A percentile compares a stretch with the other conserved stretches of the same genome.
phyloP scores from a whole-genome alignment of 176 grass and related monocot species.

The Dactylis glomerata region DNA sequence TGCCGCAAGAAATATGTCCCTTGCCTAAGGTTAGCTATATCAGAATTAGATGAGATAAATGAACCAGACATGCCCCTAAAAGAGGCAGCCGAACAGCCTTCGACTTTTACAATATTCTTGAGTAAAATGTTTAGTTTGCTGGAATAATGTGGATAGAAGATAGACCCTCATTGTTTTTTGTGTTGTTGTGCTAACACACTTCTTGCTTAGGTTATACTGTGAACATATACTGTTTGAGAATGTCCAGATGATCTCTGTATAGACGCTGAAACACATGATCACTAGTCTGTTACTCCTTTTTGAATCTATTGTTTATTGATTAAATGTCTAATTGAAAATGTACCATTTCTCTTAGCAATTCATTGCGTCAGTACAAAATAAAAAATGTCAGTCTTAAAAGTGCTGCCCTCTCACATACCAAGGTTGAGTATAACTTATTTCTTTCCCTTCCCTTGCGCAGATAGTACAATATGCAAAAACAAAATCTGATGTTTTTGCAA shows the following conservation, averaged over 20 bases:
- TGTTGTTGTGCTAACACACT: neutral
- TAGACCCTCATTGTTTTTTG: neutral
- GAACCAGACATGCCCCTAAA: neutral
- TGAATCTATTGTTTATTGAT: neutral
- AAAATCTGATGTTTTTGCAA: conserved; percentile 90
- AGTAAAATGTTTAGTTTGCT: neutral
- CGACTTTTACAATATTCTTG: neutral
- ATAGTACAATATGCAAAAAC: conserved; percentile 89
- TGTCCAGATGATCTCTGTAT: conserved; percentile 5
- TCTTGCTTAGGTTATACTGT: neutral
- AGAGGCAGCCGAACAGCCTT: neutral
- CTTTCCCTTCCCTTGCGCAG: conserved; percentile 36
- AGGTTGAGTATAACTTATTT: conserved; percentile 1
- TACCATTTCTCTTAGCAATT: neutral
- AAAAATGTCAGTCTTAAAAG: neutral
- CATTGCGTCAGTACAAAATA: neutral
- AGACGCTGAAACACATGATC: neutral
- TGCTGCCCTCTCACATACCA: neutral
- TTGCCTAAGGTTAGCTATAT: neutral
- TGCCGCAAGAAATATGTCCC: neutral
- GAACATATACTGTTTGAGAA: neutral
- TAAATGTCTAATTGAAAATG: neutral
- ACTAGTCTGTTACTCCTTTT: neutral
- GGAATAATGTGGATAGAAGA: neutral
- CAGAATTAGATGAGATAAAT: neutral